Conservation (phyloP, 2,329 filamentous ascomycete genomes). For the Nigrospora osmanthi region DNA sequence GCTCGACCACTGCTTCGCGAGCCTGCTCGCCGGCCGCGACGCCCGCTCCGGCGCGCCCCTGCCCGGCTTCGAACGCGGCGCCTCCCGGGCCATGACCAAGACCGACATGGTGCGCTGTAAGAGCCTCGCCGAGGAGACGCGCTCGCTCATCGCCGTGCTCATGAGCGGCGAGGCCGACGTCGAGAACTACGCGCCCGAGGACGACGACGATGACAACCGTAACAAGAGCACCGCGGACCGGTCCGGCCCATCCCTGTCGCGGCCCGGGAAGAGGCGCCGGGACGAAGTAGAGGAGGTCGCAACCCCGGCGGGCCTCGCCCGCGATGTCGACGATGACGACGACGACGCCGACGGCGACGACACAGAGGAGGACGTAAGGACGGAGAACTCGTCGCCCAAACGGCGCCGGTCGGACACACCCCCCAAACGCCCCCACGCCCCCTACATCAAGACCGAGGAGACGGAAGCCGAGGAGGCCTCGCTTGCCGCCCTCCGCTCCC, state of each 20-base stretch:
- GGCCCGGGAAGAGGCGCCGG: background rate
- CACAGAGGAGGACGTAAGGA: constrained; percentile 8
- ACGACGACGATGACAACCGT: too few species aligned
- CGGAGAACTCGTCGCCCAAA: constrained; percentile 1
- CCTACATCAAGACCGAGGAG: too few species aligned
- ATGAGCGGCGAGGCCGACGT: constrained; percentile 47
- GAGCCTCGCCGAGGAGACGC: constrained; percentile 69
- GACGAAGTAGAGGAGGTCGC: background rate
- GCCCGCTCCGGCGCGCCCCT: constrained; percentile 56
- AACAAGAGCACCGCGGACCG: background rate
- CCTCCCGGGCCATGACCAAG: constrained; percentile 57
- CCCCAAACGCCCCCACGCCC: background rate
- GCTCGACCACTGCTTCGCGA: constrained; percentile 76
- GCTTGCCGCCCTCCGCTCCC: too few species aligned
- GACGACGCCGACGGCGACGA: background rate
- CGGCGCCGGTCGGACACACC: constrained; percentile 6
- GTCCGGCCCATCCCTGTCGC: background rate
- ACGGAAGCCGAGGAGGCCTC: too few species aligned
- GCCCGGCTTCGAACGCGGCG: constrained; percentile 60
- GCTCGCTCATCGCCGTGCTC: constrained; percentile 62
- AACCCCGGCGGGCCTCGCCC: background rate
- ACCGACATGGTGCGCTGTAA: constrained; percentile 86
- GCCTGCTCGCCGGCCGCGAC: constrained; percentile 62
- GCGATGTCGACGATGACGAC: background rate
- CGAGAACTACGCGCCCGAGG: constrained; percentile 21